phyloP scores from a whole-genome alignment of 176 grass and related monocot genomes.

The Aegilops sharonensis region DNA sequence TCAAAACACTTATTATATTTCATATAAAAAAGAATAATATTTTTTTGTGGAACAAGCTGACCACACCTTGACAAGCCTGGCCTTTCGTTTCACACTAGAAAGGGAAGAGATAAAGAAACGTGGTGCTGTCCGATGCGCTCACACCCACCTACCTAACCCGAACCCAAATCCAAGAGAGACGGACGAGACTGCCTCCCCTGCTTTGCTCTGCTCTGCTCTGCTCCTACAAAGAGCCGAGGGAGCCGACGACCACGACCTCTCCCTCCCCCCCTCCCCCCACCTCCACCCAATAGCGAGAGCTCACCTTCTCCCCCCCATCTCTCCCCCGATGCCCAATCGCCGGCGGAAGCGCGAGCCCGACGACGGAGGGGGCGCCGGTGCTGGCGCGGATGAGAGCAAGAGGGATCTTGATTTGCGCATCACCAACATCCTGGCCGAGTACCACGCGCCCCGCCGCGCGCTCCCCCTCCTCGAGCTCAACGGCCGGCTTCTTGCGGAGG shows the following conservation, averaged over 20 bases:
- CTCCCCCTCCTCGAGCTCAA: constrained; percentile 39
- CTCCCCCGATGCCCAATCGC: constrained; percentile 12
- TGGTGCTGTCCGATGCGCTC: neutral
- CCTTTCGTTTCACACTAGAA: neutral
- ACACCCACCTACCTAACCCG: neutral
- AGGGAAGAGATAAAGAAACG: neutral
- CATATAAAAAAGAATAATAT: neutral
- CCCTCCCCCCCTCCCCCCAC: neutral
- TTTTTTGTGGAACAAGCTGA: neutral
- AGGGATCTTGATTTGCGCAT: neutral
- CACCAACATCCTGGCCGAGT: constrained; percentile 12
- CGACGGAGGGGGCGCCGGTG: too few relatives aligned
- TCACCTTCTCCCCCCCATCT: neutral
- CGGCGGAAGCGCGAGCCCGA: constrained; percentile 21
- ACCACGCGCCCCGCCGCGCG: constrained; percentile 14
- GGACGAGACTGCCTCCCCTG: neutral
- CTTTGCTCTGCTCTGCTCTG: neutral
- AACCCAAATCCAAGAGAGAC: neutral
- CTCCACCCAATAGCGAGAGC: constrained; percentile 14
- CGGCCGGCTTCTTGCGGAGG: neutral
- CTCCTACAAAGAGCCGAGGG: neutral
- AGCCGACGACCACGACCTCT: neutral
- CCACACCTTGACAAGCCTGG: neutral
- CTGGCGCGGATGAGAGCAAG: neutral
- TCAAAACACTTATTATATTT: neutral